Evolutionary conservation across 257 asterid species (phyloP), one percentile per base, ranked within the genome.

Genomic region (Solanum gracilifrons): DNA sequence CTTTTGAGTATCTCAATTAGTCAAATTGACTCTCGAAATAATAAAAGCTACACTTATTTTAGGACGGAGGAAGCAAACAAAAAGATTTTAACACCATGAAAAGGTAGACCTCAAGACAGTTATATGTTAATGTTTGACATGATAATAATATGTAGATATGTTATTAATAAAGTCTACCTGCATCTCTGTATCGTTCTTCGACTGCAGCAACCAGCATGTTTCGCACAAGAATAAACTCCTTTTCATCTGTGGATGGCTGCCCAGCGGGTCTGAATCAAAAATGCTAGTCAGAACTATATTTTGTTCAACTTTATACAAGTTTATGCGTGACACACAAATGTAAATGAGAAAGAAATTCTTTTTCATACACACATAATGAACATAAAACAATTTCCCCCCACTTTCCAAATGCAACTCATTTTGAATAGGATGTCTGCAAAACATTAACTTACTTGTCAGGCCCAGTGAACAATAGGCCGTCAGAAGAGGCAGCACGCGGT

Each of bases 171-270:
- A 71, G 48, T 13, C 2, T 82, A 92, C 95, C 95, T 88, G 95
- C 95, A 89, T 92, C 95, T 32, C 25, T 82, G 88, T 92, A 92
- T 82, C 95, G 94, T 87, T 91, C 95, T 88, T 92, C 95, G 5
- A 92, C 89, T 18, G 91, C 95, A 87, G 95, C 95, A 87, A 90
- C 84, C 85, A 91, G 86, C 95, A 92, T 92, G 85, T 91, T 91
- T 16, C 93, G 94, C 60, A 91, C 75, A 23, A 92, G 95, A 88
- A 87, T 72, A 83, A 92, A 92, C 90, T 92, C 95, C 82, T 89
- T 90, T 6, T 93, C 90, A 39, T 92, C 93, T 35, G 83, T 86
- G 90, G 91, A 89, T 33, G 93, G 88, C 77, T 90, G 90, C 69
- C 90, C 92, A 68, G 87, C 85, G 2, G 93, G 91, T 80, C 95